A percentile compares a stretch with the other conserved stretches of the same genome.
Evolutionary conservation across 2,329 filamentous ascomycete genomes (phyloP).

Genomic region (Cladorrhinum sp.): DNA sequence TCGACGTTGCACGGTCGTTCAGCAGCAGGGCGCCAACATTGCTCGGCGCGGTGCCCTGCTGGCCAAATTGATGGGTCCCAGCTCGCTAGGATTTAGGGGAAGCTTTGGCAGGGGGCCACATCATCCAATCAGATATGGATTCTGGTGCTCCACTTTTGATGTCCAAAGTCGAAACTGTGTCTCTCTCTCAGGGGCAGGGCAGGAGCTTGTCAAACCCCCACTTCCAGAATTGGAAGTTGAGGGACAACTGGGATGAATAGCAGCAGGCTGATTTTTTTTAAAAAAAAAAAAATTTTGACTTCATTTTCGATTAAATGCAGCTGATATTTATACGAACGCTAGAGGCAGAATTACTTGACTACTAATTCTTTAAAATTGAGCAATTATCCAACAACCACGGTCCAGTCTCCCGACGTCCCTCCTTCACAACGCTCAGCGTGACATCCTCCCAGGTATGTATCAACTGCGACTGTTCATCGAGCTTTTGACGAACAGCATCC

Average conservation of each 20-base stretch:
- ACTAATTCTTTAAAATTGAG: constrained; percentile 11
- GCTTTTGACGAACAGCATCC: constrained; percentile 17
- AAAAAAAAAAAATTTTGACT: too few species aligned
- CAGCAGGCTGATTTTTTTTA: too few species aligned
- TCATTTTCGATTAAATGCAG: too few species aligned
- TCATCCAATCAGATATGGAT: constrained; percentile 28
- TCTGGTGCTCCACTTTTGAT: not conserved
- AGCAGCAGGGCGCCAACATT: constrained; percentile 23
- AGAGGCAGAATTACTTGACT: not conserved
- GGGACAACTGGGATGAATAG: too few species aligned
- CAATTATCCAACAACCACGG: constrained; percentile 10
- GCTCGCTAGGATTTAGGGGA: constrained; percentile 5
- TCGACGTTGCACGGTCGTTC: constrained; percentile 5
- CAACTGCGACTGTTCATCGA: constrained; percentile 15
- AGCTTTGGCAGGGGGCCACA: constrained; percentile 13
- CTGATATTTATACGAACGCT: too few species aligned
- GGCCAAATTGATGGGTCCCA: constrained; percentile 19
- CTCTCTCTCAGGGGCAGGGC: not conserved
- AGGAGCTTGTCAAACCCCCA: not conserved
- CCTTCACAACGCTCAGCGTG: constrained; percentile 10
- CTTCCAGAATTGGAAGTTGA: not conserved
- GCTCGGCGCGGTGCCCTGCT: constrained; percentile 22
- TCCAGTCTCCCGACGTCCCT: constrained; percentile 10
- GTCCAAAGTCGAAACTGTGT: not conserved
- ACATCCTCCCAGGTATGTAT: constrained; percentile 18